Conservation (phyloP, 192 early-diverging fungal species). For the Phycomyces nitens region DNA sequence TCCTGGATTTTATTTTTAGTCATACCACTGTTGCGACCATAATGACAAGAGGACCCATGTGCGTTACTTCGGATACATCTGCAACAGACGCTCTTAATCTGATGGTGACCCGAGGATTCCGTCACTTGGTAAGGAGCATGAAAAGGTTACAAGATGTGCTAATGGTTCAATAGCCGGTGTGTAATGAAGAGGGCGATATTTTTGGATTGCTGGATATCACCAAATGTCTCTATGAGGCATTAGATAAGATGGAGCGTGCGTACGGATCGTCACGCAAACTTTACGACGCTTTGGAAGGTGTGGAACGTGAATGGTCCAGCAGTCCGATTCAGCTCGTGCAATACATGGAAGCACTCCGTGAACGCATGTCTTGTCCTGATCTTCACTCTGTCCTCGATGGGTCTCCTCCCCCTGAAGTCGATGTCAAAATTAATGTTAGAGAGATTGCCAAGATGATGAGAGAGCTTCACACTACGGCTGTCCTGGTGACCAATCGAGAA, state of each 20-base stretch:
- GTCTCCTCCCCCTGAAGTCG: slow-evolving; percentile 56
- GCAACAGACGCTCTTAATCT: slow-evolving; percentile 80
- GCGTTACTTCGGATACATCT: slow-evolving; percentile 76
- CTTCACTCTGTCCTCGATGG: slow-evolving; percentile 78
- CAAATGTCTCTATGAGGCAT: slow-evolving; percentile 77
- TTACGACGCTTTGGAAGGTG: slow-evolving; percentile 74
- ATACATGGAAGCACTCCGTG: slow-evolving; percentile 70
- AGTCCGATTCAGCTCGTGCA: slow-evolving; percentile 62
- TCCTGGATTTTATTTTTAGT: slow-evolving; percentile 25
- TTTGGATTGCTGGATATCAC: slow-evolving; percentile 80
- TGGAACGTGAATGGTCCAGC: slow-evolving; percentile 77
- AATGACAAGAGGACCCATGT: slow-evolving; percentile 90
- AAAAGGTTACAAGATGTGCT: neutral
- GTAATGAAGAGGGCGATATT: slow-evolving; percentile 75
- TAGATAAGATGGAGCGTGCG: slow-evolving; percentile 77
- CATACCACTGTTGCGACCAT: slow-evolving; percentile 76
- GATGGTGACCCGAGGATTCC: slow-evolving; percentile 80
- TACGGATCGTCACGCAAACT: slow-evolving; percentile 73
- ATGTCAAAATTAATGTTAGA: slow-evolving; percentile 60
- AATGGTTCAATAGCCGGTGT: slow-evolving; percentile 47
- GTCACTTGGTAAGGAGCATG: slow-evolving; percentile 59
- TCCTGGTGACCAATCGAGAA: slow-evolving; percentile 68
- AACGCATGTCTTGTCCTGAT: slow-evolving; percentile 90
- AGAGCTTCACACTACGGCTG: slow-evolving; percentile 67
- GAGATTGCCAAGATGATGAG: slow-evolving; percentile 78